phyloP scores from a whole-genome alignment of 495 filamentous ascomycete species.

The Opeltia flavorubescens region DNA sequence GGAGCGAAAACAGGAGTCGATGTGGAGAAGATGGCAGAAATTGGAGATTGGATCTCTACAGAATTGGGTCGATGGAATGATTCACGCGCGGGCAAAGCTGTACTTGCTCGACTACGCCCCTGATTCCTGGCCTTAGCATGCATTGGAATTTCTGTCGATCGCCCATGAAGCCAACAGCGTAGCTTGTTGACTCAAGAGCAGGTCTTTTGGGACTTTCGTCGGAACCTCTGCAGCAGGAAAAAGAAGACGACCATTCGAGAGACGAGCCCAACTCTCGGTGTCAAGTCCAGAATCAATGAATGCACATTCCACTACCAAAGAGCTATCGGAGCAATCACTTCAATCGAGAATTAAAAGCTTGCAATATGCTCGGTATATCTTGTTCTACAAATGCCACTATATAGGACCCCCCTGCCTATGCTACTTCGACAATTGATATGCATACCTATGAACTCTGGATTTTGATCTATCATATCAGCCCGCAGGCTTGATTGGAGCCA shows the following conservation, averaged over 20 bases:
- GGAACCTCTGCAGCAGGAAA: no score
- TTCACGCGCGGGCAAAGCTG: slow-evolving; percentile 65
- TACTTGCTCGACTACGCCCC: slow-evolving; percentile 37
- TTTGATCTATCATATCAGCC: neutral
- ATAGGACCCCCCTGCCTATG: no score
- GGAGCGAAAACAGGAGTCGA: slow-evolving; percentile 82
- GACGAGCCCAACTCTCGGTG: no score
- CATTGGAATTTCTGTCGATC: neutral
- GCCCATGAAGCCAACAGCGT: neutral
- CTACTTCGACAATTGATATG: neutral
- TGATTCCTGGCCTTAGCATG: neutral
- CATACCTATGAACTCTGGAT: neutral
- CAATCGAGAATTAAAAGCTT: no score
- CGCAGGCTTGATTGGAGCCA: neutral
- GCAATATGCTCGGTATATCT: no score
- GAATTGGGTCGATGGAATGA: slow-evolving; percentile 68
- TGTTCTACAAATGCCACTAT: no score
- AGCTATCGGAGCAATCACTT: no score
- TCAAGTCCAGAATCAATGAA: no score
- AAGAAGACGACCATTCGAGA: no score
- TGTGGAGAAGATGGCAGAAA: slow-evolving; percentile 62
- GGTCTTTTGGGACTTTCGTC: no score
- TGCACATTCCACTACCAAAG: no score
- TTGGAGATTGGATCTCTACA: slow-evolving; percentile 79
- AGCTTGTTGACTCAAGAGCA: neutral